Evolutionary conservation across 1,284 basidiomycete genomes (phyloP).

Genomic region (Singerocomus inundabilis): DNA sequence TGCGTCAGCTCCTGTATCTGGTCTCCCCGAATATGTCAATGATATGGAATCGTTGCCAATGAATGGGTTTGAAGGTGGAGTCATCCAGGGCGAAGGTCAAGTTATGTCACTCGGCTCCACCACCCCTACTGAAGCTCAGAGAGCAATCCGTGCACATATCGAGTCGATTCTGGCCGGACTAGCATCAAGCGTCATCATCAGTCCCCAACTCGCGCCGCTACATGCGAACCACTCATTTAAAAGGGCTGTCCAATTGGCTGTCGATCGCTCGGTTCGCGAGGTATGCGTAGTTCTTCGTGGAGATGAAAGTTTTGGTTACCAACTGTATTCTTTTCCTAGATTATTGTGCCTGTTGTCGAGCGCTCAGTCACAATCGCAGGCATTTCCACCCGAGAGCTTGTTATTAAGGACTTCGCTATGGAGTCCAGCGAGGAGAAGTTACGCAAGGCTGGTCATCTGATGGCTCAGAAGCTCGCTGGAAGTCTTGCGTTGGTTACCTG

Average conservation of each 20-base stretch:
- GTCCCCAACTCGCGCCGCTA: conserved; percentile 67
- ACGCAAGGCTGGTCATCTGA: conserved; percentile 89
- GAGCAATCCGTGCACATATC: conserved; percentile 66
- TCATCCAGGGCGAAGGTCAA: conserved; percentile 51
- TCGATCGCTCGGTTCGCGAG: conserved; percentile 95
- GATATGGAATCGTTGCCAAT: conserved; percentile 73
- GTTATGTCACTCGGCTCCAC: conserved; percentile 57
- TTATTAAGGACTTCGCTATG: conserved; percentile 95
- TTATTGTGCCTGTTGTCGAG: conserved; percentile 97
- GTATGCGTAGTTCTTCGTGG: conserved; percentile 39
- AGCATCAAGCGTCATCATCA: conserved; percentile 77
- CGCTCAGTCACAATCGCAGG: conserved; percentile 99
- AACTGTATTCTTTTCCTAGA: conserved; percentile 43
- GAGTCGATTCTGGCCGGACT: conserved; percentile 79
- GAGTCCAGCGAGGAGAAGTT: conserved; percentile 91
- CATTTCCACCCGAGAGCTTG: conserved; percentile 94
- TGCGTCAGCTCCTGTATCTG: conserved; percentile 45
- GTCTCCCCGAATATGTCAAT: conserved; percentile 67
- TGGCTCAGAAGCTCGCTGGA: conserved; percentile 97
- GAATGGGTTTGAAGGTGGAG: conserved; percentile 58
- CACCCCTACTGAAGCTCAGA: conserved; percentile 56
- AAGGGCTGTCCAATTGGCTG: conserved; percentile 87
- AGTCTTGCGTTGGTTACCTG: conserved; percentile 97
- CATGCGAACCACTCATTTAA: conserved; percentile 85
- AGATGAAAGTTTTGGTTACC: not conserved